Base-by-base conservation (phyloP, 2,329 filamentous ascomycete genomes). In the Ciborinia camelliae region DNA sequence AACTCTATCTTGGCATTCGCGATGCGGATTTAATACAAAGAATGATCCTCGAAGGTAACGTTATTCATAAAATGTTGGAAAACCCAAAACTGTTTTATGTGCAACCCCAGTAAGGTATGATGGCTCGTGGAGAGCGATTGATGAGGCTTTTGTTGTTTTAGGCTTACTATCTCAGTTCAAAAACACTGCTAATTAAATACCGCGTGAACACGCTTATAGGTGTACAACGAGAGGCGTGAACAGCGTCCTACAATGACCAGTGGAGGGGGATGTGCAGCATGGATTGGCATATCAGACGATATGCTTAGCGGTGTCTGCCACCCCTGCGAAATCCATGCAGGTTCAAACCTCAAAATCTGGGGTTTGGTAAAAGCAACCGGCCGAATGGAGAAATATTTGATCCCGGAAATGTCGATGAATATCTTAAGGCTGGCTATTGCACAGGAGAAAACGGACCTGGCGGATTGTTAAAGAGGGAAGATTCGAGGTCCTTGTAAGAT, bases 211-310 rank as follows among this genome's bases (percentile, higher is more conserved):
- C 20, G 60, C 62, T 60, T 65, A 61, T 41, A 39, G 26, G 14
- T 32, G 6, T 62, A 45, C 28, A 54, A 37, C 30, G 23, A 26
- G 48, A 55, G 35, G 50, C 30, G 30, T 55, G 41, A 57, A 47
- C 39, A n/a, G 39, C 20, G 61, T 37, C n/a, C 50, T 63, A 51
- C 39, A 48, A 48, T 23, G 43, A 15, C 30, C 30, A 51, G 51
- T 28, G 47, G 26, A 55, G 37, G 45, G 32, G 35, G 43, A 59
- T 50, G 37, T 50, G 57, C 52, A 52, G 26, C 35, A 59, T 50
- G 58, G 66, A 71, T 70, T 69, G 69, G 68, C 32, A 69, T 68
- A 70, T 69, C 67, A 73, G 70, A 72, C 71, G 67, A 71, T 70
- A 68, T 68, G 68, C 66, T 70, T 66, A 39, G 64, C 51, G 52